These are phyloP conservation scores for Penicillium sp. DNA, from an alignment of 2,329 filamentous ascomycete species.

Conservation along the genomic window DNA sequence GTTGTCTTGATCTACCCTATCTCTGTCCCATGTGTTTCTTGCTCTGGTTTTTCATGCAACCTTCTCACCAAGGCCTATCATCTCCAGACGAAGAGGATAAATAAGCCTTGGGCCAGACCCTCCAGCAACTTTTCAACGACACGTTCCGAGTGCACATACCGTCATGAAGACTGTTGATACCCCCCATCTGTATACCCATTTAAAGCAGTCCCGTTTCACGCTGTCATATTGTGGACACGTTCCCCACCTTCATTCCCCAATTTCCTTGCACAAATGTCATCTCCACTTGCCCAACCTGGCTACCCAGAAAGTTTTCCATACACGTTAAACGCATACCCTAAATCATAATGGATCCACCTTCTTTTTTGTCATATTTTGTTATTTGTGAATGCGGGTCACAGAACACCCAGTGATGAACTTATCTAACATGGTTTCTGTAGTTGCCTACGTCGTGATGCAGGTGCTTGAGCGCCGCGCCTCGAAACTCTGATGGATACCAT, in stretches of 20 bases:
- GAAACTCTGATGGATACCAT: constrained; percentile 26
- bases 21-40: constrained; percentile 3
- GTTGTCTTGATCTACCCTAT: constrained; percentile 9
- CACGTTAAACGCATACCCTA: background rate
- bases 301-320: background rate
- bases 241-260: background rate
- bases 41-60: background rate
- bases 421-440: constrained; percentile 19
- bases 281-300: background rate
- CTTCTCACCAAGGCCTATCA: constrained; percentile 7
- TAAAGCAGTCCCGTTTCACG: background rate
- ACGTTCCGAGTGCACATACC: background rate
- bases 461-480: constrained; percentile 33
- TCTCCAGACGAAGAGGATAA: constrained; percentile 10
- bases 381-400: background rate
- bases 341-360: background rate
- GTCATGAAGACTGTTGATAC: constrained; percentile 3
- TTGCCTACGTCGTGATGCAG: constrained; percentile 35
- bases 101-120: background rate
- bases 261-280: background rate
- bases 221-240: background rate
- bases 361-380: background rate
- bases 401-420: background rate
- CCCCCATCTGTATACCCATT: constrained; percentile 14
- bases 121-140: background rate